Evolutionary conservation across 345 rosid species (phyloP), one percentile per base, ranked within the genome.

Genomic region (Theobroma cacao): DNA sequence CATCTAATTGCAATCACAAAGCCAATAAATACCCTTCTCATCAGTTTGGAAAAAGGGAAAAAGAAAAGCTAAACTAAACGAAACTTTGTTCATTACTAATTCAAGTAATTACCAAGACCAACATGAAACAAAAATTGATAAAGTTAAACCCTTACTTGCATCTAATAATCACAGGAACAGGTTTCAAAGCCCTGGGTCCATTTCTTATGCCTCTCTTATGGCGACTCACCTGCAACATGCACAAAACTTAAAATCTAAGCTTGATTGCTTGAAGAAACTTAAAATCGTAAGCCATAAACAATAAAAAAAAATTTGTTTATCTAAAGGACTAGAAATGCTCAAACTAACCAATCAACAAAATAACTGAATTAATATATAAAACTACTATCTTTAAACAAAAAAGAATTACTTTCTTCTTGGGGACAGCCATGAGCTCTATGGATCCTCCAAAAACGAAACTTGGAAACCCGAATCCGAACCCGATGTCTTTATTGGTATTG

Each of bases 371-470:
- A 55, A 11, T 59, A 59, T 11, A 62, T 2, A 62, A 33, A 61
- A 31, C 17, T 10, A 28, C 4, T 28, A 30, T n/a, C n/a, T 62
- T 12, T 22, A 7, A 41, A 41, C 7, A 22, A 22, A 40, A 22
- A 12, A 71, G 48, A 15, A 3, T 72, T 45, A 90, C 98, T 93
- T 88, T 95, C 81, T 75, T 90, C 79, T 89, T 95, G 24, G 98
- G 98, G n/a, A 90, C 98, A 74, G 97, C 97, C 98, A 95, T 95
- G 60, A 95, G 90, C 75, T 95, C 98, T 95, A 95, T 86, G 75
- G 89, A 80, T 70, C 95, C 93, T 66, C 77, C 86, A 22, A 84
- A 78, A 1, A 79, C 71, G 75, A 86, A 93, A 80, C 73, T 77
- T 1, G 90, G 92, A 36, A 84, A 56, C 64, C 90, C 90, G 22